These are phyloP conservation scores for Euphorbia pulcherrima DNA, from an alignment of 345 rosid genomes.

Conservation along the genomic window DNA sequence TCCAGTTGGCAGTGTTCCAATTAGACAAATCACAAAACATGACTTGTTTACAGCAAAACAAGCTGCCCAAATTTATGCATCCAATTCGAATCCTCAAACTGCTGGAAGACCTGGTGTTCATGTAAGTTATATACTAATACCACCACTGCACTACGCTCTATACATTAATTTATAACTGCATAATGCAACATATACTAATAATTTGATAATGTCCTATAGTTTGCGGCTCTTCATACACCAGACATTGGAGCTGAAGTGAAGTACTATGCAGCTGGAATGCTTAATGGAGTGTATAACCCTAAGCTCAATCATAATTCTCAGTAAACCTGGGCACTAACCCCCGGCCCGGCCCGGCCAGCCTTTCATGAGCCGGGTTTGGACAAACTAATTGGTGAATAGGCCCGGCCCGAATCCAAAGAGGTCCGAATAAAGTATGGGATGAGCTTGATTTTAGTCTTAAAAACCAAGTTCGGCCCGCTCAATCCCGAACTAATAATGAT, in stretches of 20 bases:
- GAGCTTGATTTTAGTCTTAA: too few relatives aligned
- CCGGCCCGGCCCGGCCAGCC: too few relatives aligned
- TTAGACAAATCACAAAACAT: neutral
- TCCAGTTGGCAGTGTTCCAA: constrained; percentile 1
- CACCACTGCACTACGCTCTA: too few relatives aligned
- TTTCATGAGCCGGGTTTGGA: too few relatives aligned
- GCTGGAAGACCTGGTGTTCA: neutral
- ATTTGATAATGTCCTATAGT: neutral
- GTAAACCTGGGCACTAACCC: too few relatives aligned
- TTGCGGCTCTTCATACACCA: neutral
- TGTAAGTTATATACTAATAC: neutral
- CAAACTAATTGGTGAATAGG: too few relatives aligned
- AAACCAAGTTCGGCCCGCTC: too few relatives aligned
- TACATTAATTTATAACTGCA: too few relatives aligned
- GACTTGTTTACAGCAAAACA: neutral
- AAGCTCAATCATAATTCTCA: neutral
- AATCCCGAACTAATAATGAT: too few relatives aligned
- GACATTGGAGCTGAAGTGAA: neutral
- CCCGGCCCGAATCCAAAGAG: too few relatives aligned
- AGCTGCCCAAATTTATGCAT: neutral
- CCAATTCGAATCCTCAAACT: neutral
- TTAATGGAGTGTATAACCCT: neutral
- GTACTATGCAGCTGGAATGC: constrained; percentile 6
- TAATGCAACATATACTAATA: too few relatives aligned
- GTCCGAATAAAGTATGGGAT: too few relatives aligned